A percentile compares a stretch with the other conserved stretches of the same genome.
Conservation (phyloP, 371 early-diverging fungal species). For the Syncephalastrum contaminatum region DNA sequence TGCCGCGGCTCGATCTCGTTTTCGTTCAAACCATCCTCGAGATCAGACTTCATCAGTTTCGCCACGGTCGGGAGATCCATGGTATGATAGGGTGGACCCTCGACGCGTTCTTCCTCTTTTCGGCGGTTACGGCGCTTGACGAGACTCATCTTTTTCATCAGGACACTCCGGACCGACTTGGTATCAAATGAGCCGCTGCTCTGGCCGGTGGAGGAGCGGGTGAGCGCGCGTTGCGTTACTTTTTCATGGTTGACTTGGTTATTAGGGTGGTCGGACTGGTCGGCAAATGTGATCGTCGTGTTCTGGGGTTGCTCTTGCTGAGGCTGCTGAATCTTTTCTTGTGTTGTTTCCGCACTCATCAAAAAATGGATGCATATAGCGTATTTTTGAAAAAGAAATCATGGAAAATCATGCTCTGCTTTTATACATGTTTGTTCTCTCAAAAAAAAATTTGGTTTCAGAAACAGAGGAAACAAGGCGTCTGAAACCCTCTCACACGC, state of each 20-base stretch:
- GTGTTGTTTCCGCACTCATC: constrained; percentile 4
- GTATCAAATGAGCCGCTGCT: constrained; percentile 38
- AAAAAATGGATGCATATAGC: constrained; percentile 2
- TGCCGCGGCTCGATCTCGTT: constrained; percentile 49
- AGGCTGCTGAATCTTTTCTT: neutral
- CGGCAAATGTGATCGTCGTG: constrained; percentile 28
- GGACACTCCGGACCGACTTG: constrained; percentile 37
- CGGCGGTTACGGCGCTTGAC: constrained; percentile 33
- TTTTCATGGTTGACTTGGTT: constrained; percentile 27
- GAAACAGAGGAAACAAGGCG: neutral
- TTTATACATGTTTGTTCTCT: constrained; percentile 2
- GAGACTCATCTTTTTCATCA: constrained; percentile 43
- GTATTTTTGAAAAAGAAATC: constrained; percentile 1
- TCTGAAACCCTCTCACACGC: constrained; percentile 4
- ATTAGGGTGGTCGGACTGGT: constrained; percentile 12
- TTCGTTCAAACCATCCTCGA: constrained; percentile 62
- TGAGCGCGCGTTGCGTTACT: constrained; percentile 27
- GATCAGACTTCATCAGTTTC: constrained; percentile 56
- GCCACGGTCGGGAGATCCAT: constrained; percentile 59
- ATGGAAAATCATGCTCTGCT: neutral
- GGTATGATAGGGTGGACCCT: constrained; percentile 55
- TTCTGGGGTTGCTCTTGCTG: constrained; percentile 7
- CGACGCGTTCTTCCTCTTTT: constrained; percentile 20
- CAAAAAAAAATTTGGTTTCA: neutral
- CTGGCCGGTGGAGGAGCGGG: constrained; percentile 35